Conservation (phyloP, 768 basidiomycete species). For the Dacryopinax primogenitus region DNA sequence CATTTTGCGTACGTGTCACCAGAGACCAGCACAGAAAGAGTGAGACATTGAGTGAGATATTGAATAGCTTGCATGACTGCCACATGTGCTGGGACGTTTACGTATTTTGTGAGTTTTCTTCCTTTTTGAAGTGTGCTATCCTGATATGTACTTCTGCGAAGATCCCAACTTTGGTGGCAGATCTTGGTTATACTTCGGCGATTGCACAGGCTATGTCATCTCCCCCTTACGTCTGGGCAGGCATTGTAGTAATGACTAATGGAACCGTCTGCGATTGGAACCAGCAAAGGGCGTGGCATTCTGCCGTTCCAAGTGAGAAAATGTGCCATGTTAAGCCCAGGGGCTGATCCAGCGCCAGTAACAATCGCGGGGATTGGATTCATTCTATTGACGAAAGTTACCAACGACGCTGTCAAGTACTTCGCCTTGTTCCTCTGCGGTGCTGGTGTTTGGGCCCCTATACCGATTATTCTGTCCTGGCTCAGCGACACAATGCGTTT, state of each 20-base stretch:
- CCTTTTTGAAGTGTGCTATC: not conserved
- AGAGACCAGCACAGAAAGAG: not conserved
- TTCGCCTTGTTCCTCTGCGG: constrained; percentile 1
- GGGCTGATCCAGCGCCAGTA: not conserved
- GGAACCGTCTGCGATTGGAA: not conserved
- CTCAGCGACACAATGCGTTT: not conserved
- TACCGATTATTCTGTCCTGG: not conserved
- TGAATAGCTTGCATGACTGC: not conserved
- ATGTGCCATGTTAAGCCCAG: not conserved
- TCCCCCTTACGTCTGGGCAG: not conserved
- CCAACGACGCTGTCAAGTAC: constrained; percentile 2
- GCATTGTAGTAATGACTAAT: not conserved
- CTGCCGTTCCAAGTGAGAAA: not conserved
- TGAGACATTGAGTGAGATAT: not conserved
- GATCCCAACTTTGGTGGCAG: not conserved
- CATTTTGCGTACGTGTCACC: not conserved
- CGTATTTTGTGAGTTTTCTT: not conserved
- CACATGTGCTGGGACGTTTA: not conserved
- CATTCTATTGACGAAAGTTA: not conserved
- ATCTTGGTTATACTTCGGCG: not conserved
- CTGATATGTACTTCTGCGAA: not conserved
- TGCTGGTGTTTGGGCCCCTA: not conserved
- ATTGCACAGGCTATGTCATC: not conserved
- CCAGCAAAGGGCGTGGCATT: not conserved
- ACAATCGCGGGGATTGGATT: not conserved